A percentile compares a stretch with the other conserved stretches of the same genome.
phyloP scores from a whole-genome alignment of 805 yeast species.

The Saccharomyces kudriavzevii region DNA sequence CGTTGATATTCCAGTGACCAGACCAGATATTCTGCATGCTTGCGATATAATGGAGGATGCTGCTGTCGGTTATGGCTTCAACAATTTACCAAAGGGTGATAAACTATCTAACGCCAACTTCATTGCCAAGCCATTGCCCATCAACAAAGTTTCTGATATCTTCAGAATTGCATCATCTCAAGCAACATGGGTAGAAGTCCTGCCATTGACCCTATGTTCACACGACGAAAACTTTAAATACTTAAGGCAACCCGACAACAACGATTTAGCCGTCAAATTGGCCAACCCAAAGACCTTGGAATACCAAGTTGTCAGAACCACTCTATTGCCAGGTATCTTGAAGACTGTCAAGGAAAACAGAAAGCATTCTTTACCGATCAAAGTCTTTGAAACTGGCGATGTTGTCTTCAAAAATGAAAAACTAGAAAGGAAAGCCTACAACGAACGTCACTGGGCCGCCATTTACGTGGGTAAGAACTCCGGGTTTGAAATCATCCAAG shows the following conservation, averaged over 20 bases:
- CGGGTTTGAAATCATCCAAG: conserved; percentile 91
- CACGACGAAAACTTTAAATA: conserved; percentile 94
- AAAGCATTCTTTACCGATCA: conserved; percentile 89
- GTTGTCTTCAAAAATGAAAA: conserved; percentile 75
- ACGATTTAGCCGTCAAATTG: conserved; percentile 72
- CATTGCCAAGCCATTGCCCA: conserved; percentile 80
- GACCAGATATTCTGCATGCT: conserved; percentile 92
- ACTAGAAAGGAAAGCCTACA: conserved; percentile 81
- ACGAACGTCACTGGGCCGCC: conserved; percentile 93
- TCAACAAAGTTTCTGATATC: conserved; percentile 86
- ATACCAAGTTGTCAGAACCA: conserved; percentile 95
- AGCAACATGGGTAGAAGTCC: conserved; percentile 91
- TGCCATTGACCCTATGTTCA: conserved; percentile 92
- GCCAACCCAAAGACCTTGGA: conserved; percentile 96
- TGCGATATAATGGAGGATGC: conserved; percentile 99
- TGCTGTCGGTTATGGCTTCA: conserved; percentile 92
- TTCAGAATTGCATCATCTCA: conserved; percentile 85
- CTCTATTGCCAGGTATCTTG: conserved; percentile 86
- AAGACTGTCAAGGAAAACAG: conserved; percentile 95
- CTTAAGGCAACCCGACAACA: conserved; percentile 66
- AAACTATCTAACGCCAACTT: conserved; percentile 69
- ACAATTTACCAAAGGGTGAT: conserved; percentile 70
- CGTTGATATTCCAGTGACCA: conserved; percentile 80
- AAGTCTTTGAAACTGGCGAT: conserved; percentile 93
- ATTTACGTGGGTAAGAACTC: conserved; percentile 90